Base-by-base conservation (phyloP, 2,329 filamentous ascomycete species). In the Orbilia ellipsospora region DNA sequence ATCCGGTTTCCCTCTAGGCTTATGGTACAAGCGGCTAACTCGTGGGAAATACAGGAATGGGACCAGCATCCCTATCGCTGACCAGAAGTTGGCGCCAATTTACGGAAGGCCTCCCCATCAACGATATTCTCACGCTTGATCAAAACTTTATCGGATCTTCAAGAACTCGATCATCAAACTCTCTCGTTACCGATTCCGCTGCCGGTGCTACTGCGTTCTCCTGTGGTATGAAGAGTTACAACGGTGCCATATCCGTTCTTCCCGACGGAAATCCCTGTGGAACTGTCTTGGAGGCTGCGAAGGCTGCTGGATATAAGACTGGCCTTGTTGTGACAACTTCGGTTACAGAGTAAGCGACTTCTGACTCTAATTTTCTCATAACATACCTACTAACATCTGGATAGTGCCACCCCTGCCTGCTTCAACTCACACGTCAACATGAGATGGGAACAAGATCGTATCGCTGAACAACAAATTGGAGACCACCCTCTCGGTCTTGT, bases 181-280 rank as follows among this genome's bases (percentile, higher is more conserved):
- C 90, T 69, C 85, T 98, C 75, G 91, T 99, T 62, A 99, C 95
- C 0, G 95, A 99, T 83, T 96, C 92, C 73, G 95, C 95, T 4
- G 95, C 95, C n/a, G 95, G 95, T 44, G 95, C 95, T 2, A 99
- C 95, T 0, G 95, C 95, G 0, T 99, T 99, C 82, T 93, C 92
- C 1, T 99, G 95, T 80, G 94, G 89, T 18, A 84, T 86, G 81
- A 99, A 99, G 88, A 96, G 90, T 82, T 99, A 99, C 85, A 99
- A 99, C 81, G 93, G 93, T 56, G 95, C 95, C 78, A 98, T 99
- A 79, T 92, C 93, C 8, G 91, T 96, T 64, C 86, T 96, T 15
- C 94, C 94, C 0, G 90, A 96, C 82, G 89, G 91, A 78, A 88
- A 89, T 31, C 93, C 95, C 3, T 99, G 95, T 82, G 95, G 94